A percentile compares a stretch with the other conserved stretches of the same genome.
Conservation (phyloP, 129 eudicot species). For the Artemisia argyi region DNA sequence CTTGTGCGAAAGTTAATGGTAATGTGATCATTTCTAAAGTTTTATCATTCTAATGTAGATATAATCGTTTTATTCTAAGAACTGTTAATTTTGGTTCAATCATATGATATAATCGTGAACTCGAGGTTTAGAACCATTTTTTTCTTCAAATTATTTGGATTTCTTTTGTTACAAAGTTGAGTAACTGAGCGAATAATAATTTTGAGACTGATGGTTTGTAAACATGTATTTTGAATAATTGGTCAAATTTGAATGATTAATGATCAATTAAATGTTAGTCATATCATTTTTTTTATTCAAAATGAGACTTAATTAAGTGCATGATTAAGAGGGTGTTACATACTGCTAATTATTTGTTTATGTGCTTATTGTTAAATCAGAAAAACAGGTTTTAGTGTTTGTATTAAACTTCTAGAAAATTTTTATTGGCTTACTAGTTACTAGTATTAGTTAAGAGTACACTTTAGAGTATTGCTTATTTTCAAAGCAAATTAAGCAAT, state of each 20-base stretch:
- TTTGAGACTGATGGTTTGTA: slow-evolving; percentile 19
- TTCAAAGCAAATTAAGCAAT: no score
- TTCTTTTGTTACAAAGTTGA: slow-evolving; percentile 1
- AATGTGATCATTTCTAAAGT: neutral
- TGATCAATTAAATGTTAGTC: slow-evolving; percentile 14
- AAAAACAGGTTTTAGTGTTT: no score
- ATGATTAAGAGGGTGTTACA: no score
- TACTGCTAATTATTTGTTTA: no score
- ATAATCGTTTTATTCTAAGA: neutral
- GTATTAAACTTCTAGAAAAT: no score
- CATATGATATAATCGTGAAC: neutral
- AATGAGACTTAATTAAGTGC: no score
- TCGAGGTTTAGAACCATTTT: neutral
- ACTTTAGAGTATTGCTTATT: no score
- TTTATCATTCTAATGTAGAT: neutral
- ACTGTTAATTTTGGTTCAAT: neutral
- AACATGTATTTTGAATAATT: slow-evolving; percentile 22
- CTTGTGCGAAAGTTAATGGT: slow-evolving; percentile 69
- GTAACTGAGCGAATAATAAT: neutral
- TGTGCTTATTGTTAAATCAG: no score
- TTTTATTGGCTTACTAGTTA: no score
- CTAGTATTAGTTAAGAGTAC: no score
- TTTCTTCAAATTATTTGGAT: neutral
- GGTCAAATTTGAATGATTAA: slow-evolving; percentile 18
- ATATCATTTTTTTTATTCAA: neutral